Percentiles rank a stretch among this genome's conserved stretches.
Evolutionary conservation across 75 land plant genomes (phyloP).

Genomic region (Selaginella moellendorffii): DNA sequence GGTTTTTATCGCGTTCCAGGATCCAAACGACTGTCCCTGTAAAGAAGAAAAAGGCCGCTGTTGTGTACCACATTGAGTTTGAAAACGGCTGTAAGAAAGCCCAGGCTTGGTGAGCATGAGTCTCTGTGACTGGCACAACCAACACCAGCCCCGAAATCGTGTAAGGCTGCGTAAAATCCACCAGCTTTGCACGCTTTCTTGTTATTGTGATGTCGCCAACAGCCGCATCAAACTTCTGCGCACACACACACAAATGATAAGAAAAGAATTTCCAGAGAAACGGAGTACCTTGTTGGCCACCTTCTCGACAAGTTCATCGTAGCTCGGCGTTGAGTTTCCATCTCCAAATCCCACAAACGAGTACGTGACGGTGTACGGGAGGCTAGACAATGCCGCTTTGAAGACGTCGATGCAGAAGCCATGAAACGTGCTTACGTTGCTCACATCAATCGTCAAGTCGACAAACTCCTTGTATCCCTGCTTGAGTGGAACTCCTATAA

Average conservation of each 20-base stretch:
- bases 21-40: slow-evolving; percentile 55
- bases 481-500: background rate
- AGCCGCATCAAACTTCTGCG: slow-evolving; percentile 53
- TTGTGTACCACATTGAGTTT: slow-evolving; percentile 39
- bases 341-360: background rate
- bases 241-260: no score
- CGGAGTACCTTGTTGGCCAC: slow-evolving; percentile 15
- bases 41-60: slow-evolving; percentile 25
- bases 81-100: slow-evolving; percentile 50
- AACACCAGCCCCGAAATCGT: slow-evolving; percentile 54
- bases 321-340: slow-evolving; percentile 9
- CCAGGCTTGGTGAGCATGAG: slow-evolving; percentile 31
- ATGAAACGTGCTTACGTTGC: slow-evolving; percentile 2
- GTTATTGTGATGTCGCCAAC: slow-evolving; percentile 66
- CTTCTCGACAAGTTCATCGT: slow-evolving; percentile 1
- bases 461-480: background rate
- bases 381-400: background rate
- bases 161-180: slow-evolving; percentile 74
- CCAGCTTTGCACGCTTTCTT: slow-evolving; percentile 38
- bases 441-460: background rate
- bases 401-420: slow-evolving; percentile 12
- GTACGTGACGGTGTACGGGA: background rate
- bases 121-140: slow-evolving; percentile 33
- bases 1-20: no score
- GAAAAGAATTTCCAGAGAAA: slow-evolving; percentile 4